Evolutionary conservation across 2,329 filamentous ascomycete species (phyloP).

Genomic region (Alternaria brassicicola): DNA sequence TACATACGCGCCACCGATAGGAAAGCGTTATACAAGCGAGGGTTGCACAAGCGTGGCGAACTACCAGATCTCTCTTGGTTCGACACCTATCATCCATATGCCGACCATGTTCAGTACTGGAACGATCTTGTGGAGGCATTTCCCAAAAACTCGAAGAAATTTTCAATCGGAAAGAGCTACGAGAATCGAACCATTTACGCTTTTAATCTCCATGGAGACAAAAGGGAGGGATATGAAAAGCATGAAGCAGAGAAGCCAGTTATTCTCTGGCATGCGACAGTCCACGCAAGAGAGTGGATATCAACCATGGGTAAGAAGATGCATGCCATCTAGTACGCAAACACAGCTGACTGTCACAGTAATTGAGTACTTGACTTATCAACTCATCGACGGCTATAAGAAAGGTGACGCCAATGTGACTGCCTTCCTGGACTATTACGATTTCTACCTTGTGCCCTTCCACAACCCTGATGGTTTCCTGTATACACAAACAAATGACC

Average conservation of each 20-base stretch:
- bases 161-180: slow-evolving; percentile 37
- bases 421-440: slow-evolving; percentile 35
- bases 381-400: slow-evolving; percentile 39
- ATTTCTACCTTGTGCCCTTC: slow-evolving; percentile 44
- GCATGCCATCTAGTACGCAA: background rate
- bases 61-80: slow-evolving; percentile 50
- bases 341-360: slow-evolving; percentile 4
- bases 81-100: slow-evolving; percentile 40
- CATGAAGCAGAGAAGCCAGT: slow-evolving; percentile 31
- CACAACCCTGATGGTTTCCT: slow-evolving; percentile 45
- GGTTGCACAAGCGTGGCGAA: slow-evolving; percentile 39
- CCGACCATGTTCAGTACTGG: slow-evolving; percentile 40
- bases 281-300: slow-evolving; percentile 40
- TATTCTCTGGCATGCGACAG: slow-evolving; percentile 44
- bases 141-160: slow-evolving; percentile 35
- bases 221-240: slow-evolving; percentile 18
- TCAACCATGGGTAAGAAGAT: slow-evolving; percentile 23
- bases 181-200: slow-evolving; percentile 41
- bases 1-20: slow-evolving; percentile 45
- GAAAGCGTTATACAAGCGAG: slow-evolving; percentile 16
- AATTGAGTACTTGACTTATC: slow-evolving; percentile 41
- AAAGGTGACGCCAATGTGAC: slow-evolving; percentile 36
- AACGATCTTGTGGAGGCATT: slow-evolving; percentile 37
- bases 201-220: slow-evolving; percentile 35
- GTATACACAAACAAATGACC: slow-evolving; percentile 43